These are phyloP conservation scores for Pugionium dolabratum DNA, from an alignment of 345 rosid genomes.

Conservation along the genomic window DNA sequence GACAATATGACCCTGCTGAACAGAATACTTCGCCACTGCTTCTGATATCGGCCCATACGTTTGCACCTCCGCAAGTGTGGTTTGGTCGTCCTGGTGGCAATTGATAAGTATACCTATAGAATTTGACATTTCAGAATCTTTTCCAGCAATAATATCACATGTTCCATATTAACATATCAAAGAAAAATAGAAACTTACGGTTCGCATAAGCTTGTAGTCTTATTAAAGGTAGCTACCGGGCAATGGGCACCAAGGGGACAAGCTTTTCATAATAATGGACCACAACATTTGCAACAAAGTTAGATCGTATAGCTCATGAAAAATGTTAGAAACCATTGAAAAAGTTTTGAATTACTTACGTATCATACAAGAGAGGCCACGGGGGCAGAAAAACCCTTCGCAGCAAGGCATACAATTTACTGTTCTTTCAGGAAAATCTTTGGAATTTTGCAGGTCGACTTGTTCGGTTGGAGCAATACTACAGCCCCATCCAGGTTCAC, in stretches of 20 bases:
- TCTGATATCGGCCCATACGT: conserved; percentile 80
- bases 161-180: neutral
- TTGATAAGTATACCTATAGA: conserved; percentile 85
- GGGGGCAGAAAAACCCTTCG: conserved; percentile 91
- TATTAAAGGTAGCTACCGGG: conserved; percentile 37
- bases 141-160: neutral
- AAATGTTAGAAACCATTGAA: neutral
- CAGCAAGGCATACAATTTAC: conserved; percentile 71
- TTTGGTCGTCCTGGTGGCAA: conserved; percentile 66
- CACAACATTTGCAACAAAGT: neutral
- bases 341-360: conserved; percentile 54
- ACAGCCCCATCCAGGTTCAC: conserved; percentile 99
- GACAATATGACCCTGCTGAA: conserved; percentile 63
- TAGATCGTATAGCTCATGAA: conserved; percentile 4
- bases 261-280: conserved; percentile 28
- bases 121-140: conserved; percentile 18
- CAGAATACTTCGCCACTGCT: conserved; percentile 77
- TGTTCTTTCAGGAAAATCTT: conserved; percentile 61
- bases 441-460: conserved; percentile 58
- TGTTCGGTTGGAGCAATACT: conserved; percentile 47
- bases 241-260: conserved; percentile 44
- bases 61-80: conserved; percentile 95
- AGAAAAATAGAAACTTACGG: conserved; percentile 33
- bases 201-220: conserved; percentile 36
- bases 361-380: conserved; percentile 93